phyloP scores from a whole-genome alignment of 2,329 filamentous ascomycete species.

The Colletotrichum cordylinicola region DNA sequence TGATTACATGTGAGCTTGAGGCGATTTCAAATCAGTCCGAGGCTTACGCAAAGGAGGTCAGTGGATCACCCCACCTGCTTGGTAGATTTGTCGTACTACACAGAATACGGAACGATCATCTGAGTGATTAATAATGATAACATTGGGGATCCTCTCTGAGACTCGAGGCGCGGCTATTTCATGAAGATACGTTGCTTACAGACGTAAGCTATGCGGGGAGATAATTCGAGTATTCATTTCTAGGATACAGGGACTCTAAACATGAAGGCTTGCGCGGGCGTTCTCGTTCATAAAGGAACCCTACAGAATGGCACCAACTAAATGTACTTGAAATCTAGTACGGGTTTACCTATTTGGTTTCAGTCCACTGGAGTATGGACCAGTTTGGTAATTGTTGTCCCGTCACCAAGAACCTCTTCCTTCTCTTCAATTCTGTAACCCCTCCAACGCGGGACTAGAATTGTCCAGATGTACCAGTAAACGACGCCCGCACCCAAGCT shows the following conservation, averaged over 20 bases:
- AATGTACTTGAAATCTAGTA: not conserved
- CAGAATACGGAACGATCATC: not conserved
- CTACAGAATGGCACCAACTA: not conserved
- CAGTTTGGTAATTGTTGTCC: constrained; percentile 69
- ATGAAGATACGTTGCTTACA: not conserved
- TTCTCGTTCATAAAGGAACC: not conserved
- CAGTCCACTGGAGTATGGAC: constrained; percentile 28
- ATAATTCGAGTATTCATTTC: not conserved
- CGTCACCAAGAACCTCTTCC: constrained; percentile 65
- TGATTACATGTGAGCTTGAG: not conserved
- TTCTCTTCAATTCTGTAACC: constrained; percentile 69
- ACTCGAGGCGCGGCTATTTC: not conserved
- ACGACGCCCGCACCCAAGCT: constrained; percentile 63
- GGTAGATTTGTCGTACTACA: not conserved
- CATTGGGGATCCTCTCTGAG: not conserved
- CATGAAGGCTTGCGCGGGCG: not conserved
- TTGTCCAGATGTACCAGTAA: constrained; percentile 75
- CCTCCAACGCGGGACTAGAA: constrained; percentile 62
- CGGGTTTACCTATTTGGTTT: not conserved
- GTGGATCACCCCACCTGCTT: not conserved
- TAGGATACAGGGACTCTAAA: not conserved
- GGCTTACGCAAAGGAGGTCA: not conserved
- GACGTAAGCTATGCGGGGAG: not conserved
- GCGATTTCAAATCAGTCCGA: not conserved
- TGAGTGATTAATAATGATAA: not conserved